Evolutionary conservation across 768 basidiomycete species (phyloP), one percentile per base, ranked within the genome.

Genomic region (Leccinum boreale): DNA sequence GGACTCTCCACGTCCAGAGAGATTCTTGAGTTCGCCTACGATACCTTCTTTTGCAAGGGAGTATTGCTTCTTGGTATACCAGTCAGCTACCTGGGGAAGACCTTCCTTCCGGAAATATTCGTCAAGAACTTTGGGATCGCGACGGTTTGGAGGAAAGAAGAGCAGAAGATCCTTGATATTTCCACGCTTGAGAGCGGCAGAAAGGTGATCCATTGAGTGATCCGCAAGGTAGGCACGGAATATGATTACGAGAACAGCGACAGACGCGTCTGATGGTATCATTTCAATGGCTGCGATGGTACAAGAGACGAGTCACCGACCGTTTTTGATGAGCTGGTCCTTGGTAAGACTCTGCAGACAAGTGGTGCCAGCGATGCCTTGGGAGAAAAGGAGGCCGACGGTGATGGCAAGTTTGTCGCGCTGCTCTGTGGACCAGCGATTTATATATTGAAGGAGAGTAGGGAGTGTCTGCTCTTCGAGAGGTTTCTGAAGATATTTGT

Each of bases 401-500:
- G 93, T 86, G 57, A 87, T 79, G 44, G 90, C 83, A 53, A 98
- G 79, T 76, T 94, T 96, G 69, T 93, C 88, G 60, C 86, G 84
- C 76, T 91, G 86, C 15, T 77, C 79, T 5, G 81, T 71, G 3
- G 85, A 74, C 93, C 94, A 98, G 68, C 89, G 89, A 69, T 92
- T 85, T 70, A 88, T 85, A 68, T 94, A 93, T 74, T 98, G 94
- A 58, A 99, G 76, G 50, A 98, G 80, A 47, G 81, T 81, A 3
- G 92, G 92, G 14, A 98, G 81, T 55, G 91, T 82, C 35, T 80
- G 82, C 71, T 86, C 89, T 74, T 98, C 96, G 50, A 99, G 86
- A 46, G 96, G 94, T 74, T 89, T 94, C 75, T 98, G 96, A 66
- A 99, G 91, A 81, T 98, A 99, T 76, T 98, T 98, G 82, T 98